Percentiles rank a stretch among this genome's conserved stretches.
Conservation (phyloP, 495 filamentous ascomycete genomes). For the Xylaria telfairii region DNA sequence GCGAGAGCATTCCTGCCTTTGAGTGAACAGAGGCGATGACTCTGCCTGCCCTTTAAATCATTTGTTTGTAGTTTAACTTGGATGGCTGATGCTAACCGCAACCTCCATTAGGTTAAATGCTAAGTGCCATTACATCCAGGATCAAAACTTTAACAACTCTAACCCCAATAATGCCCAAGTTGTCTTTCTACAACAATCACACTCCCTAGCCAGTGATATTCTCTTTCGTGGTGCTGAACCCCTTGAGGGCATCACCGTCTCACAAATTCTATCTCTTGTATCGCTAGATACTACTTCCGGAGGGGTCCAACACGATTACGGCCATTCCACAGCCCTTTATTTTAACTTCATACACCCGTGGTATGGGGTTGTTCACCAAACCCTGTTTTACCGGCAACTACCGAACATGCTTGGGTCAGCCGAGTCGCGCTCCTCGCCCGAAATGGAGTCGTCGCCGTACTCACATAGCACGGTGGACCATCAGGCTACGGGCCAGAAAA, state of each 20-base stretch:
- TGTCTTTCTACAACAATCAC: constrained; percentile 36
- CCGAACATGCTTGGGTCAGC: constrained; percentile 23
- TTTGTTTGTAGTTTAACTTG: not conserved
- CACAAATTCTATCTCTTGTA: constrained; percentile 39
- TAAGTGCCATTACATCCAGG: constrained; percentile 41
- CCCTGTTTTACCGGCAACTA: constrained; percentile 36
- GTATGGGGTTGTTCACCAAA: constrained; percentile 38
- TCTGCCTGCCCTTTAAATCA: not conserved
- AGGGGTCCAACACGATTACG: constrained; percentile 32
- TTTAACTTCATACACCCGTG: constrained; percentile 40
- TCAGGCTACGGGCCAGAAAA: constrained; percentile 16
- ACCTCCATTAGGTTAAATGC: constrained; percentile 35
- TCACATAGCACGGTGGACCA: constrained; percentile 25
- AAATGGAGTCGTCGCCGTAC: constrained; percentile 22
- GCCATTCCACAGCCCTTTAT: constrained; percentile 31
- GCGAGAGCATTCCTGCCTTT: not conserved
- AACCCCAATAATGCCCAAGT: constrained; percentile 29
- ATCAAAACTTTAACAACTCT: constrained; percentile 26
- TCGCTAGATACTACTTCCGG: constrained; percentile 28
- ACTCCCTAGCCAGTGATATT: constrained; percentile 34
- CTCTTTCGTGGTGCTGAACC: constrained; percentile 37
- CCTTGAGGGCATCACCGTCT: constrained; percentile 36
- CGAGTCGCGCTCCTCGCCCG: constrained; percentile 27
- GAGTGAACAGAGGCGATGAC: not conserved
- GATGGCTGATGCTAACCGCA: constrained; percentile 23